phyloP scores from a whole-genome alignment of 2,329 filamentous ascomycete genomes.

The Fusarium sp. region DNA sequence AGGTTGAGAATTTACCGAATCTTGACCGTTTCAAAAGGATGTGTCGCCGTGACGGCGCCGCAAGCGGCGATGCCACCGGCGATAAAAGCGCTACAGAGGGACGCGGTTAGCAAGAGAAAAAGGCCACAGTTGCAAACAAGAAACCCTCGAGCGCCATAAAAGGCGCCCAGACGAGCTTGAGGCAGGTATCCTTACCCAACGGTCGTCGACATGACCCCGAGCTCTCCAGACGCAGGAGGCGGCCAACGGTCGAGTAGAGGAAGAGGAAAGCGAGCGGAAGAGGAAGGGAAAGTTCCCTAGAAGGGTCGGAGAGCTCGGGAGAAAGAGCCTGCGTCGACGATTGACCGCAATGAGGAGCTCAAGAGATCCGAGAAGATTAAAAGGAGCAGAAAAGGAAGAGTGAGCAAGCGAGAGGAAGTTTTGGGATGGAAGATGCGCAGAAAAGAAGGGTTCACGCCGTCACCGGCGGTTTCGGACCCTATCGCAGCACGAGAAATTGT shows the following conservation, averaged over 20 bases:
- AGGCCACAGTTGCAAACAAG: slow-evolving; percentile 15
- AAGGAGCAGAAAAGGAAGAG: slow-evolving; percentile 5
- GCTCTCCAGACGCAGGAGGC: slow-evolving; percentile 37
- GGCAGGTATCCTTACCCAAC: slow-evolving; percentile 50
- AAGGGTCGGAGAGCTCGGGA: slow-evolving; percentile 38
- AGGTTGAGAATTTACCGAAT: slow-evolving; percentile 75
- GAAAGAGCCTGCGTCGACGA: slow-evolving; percentile 27
- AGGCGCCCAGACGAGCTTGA: background rate
- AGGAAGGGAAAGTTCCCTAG: slow-evolving; percentile 17
- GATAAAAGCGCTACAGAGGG: slow-evolving; percentile 78
- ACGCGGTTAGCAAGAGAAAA: slow-evolving; percentile 14
- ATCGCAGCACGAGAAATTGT: slow-evolving; percentile 45
- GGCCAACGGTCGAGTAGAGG: slow-evolving; percentile 8
- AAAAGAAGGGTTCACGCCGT: slow-evolving; percentile 36
- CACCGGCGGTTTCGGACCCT: slow-evolving; percentile 47
- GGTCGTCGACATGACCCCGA: slow-evolving; percentile 44
- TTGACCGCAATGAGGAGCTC: slow-evolving; percentile 10
- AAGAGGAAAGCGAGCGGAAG: slow-evolving; percentile 3
- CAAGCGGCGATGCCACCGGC: slow-evolving; percentile 97
- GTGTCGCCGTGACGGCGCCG: slow-evolving; percentile 96
- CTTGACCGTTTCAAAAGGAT: slow-evolving; percentile 99
- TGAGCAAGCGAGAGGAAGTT: slow-evolving; percentile 13
- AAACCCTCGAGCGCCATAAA: background rate
- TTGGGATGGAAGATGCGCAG: slow-evolving; percentile 21
- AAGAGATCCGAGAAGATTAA: background rate